Conservation (phyloP, 768 basidiomycete genomes). For the Kwoniella mangroviensis region DNA sequence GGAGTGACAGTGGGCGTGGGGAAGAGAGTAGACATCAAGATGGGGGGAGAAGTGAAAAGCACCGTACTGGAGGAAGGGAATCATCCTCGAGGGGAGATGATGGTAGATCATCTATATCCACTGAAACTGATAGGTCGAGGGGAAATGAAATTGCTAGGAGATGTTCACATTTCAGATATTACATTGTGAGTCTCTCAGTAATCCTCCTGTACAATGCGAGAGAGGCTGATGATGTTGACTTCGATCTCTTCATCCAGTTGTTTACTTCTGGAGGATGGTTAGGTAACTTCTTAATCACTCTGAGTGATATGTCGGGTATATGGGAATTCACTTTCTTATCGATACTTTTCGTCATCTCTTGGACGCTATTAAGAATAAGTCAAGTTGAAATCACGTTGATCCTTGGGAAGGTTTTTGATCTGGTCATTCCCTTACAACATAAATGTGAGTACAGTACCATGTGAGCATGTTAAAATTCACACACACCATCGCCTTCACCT, state of each 20-base stretch:
- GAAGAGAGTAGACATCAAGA: too few species aligned
- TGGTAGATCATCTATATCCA: background rate
- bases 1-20: too few species aligned
- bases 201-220: background rate
- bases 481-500: background rate
- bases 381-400: constrained; percentile 22
- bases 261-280: constrained; percentile 33
- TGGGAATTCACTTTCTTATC: constrained; percentile 25
- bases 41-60: background rate
- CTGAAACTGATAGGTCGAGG: background rate
- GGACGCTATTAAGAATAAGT: constrained; percentile 21
- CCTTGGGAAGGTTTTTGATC: constrained; percentile 23
- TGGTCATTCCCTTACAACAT: constrained; percentile 30
- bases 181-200: constrained; percentile 12
- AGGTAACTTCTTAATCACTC: constrained; percentile 19
- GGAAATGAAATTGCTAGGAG: constrained; percentile 14
- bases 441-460: constrained; percentile 17
- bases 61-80: background rate
- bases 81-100: background rate
- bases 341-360: constrained; percentile 22
- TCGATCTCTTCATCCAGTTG: background rate
- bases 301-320: constrained; percentile 21
- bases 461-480: background rate
- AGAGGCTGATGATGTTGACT: background rate
- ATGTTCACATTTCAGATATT: constrained; percentile 13